Evolutionary conservation across 306 rosid species (phyloP).

Genomic region (Lathyrus tuberosus): DNA sequence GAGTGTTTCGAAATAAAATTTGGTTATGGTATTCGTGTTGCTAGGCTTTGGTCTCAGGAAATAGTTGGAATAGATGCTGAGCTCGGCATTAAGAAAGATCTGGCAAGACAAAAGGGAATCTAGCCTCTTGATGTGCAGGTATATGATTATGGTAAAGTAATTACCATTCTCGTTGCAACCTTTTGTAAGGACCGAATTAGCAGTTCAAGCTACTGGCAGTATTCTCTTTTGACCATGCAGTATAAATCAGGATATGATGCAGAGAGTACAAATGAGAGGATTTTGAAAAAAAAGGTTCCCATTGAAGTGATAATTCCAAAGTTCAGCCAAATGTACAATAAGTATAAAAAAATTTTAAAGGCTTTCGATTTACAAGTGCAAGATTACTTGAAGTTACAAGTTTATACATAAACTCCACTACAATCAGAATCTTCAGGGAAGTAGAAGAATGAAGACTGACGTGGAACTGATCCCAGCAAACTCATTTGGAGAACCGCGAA

Average conservation of each 20-base stretch:
- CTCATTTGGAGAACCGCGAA: constrained; percentile 98
- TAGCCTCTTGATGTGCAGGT: constrained; percentile 92
- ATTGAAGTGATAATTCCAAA: constrained; percentile 91
- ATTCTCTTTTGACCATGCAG: constrained; percentile 91
- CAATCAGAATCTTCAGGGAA: too few species aligned
- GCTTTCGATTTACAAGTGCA: too few species aligned
- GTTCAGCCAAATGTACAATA: too few species aligned
- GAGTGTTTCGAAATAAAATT: constrained; percentile 66
- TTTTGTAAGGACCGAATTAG: constrained; percentile 84
- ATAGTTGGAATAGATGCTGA: constrained; percentile 84
- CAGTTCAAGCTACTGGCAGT: constrained; percentile 91
- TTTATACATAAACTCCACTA: too few species aligned
- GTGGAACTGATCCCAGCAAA: constrained; percentile 96
- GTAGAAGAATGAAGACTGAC: too few species aligned
- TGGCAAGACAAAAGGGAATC: constrained; percentile 92
- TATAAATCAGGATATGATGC: constrained; percentile 62
- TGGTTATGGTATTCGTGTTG: constrained; percentile 57
- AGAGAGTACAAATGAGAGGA: constrained; percentile 54
- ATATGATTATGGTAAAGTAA: constrained; percentile 71
- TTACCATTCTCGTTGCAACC: constrained; percentile 82
- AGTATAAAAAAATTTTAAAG: too few species aligned
- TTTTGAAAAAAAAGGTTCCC: constrained; percentile 85
- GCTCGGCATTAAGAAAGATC: constrained; percentile 82
- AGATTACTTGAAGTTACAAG: too few species aligned
- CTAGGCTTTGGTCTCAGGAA: constrained; percentile 86